A percentile compares a stretch with the other conserved stretches of the same genome.
Conservation (phyloP, 352 stramenopile genomes). For the Phytopythium oedochilum region DNA sequence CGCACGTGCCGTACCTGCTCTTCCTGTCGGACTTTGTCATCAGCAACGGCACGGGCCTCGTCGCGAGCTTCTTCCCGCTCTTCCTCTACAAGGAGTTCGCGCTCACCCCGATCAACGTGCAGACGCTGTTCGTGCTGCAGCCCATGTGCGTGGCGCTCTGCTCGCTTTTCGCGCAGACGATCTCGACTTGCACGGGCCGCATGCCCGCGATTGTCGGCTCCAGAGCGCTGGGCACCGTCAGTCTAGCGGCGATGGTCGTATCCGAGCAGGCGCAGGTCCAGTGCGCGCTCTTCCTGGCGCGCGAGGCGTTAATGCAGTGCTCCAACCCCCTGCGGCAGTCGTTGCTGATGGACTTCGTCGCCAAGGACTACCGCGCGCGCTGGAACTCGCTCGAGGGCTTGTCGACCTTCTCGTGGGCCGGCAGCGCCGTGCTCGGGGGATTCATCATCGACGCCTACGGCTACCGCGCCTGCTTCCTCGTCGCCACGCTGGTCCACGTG, state of each 20-base stretch:
- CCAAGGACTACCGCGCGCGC: conserved; percentile 43
- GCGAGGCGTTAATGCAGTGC: conserved; percentile 54
- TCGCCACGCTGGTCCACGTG: conserved; percentile 36
- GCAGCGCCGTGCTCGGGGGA: conserved; percentile 62
- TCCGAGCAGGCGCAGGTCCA: conserved; percentile 22
- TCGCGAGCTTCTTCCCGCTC: conserved; percentile 54
- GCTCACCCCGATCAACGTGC: conserved; percentile 47
- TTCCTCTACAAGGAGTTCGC: conserved; percentile 61
- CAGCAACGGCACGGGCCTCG: conserved; percentile 57
- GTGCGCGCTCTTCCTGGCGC: conserved; percentile 44
- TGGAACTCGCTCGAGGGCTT: conserved; percentile 74
- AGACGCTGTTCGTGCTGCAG: conserved; percentile 49
- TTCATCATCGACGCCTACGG: conserved; percentile 53
- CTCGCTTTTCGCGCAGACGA: conserved; percentile 38
- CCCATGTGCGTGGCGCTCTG: conserved; percentile 38
- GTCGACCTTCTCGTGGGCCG: conserved; percentile 52
- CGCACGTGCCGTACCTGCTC: conserved; percentile 56
- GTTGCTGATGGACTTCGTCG: conserved; percentile 76
- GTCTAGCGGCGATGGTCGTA: conserved; percentile 44
- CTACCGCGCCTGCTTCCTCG: conserved; percentile 67
- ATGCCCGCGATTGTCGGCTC: conserved; percentile 59
- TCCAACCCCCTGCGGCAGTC: conserved; percentile 57
- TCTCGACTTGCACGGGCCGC: conserved; percentile 25
- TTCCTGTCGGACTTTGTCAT: conserved; percentile 68
- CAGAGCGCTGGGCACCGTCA: conserved; percentile 30